Evolutionary conservation across 345 rosid species (phyloP).

Genomic region (Dimocarpus longan): DNA sequence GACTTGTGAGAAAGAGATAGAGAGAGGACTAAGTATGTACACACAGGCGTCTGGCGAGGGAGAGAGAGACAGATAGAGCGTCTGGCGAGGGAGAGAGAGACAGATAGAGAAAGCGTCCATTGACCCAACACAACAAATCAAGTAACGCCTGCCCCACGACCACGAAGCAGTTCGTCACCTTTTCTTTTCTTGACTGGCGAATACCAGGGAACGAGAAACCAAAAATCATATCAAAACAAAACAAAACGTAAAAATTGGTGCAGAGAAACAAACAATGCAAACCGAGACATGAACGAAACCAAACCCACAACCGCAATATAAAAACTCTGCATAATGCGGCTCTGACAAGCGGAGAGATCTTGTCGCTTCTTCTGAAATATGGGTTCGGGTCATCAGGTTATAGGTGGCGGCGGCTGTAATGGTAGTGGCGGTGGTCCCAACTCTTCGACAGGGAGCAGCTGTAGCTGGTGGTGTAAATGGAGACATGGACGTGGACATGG

Average conservation of each 20-base stretch:
- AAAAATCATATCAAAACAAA: background rate
- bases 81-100: background rate
- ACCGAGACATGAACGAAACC: background rate
- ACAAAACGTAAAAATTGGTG: background rate
- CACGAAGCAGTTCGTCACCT: background rate
- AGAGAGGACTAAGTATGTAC: background rate
- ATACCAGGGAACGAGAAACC: background rate
- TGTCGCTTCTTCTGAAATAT: background rate
- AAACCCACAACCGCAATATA: too few species aligned
- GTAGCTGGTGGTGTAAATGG: constrained; percentile 24
- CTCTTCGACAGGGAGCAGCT: background rate
- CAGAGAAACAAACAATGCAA: background rate
- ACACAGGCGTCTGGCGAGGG: background rate
- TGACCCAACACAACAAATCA: background rate
- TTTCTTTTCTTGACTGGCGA: background rate
- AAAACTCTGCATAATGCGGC: background rate
- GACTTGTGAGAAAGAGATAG: too few species aligned
- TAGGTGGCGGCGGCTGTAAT: background rate
- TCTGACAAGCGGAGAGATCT: background rate
- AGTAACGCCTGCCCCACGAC: background rate
- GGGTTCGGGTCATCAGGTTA: constrained; percentile 16
- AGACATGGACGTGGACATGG: background rate
- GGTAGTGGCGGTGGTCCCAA: background rate
- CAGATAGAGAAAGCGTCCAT: background rate
- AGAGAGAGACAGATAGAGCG: background rate